These are phyloP conservation scores for Aspergillus sp. DNA, from an alignment of 2,329 filamentous ascomycete genomes.

Conservation along the genomic window DNA sequence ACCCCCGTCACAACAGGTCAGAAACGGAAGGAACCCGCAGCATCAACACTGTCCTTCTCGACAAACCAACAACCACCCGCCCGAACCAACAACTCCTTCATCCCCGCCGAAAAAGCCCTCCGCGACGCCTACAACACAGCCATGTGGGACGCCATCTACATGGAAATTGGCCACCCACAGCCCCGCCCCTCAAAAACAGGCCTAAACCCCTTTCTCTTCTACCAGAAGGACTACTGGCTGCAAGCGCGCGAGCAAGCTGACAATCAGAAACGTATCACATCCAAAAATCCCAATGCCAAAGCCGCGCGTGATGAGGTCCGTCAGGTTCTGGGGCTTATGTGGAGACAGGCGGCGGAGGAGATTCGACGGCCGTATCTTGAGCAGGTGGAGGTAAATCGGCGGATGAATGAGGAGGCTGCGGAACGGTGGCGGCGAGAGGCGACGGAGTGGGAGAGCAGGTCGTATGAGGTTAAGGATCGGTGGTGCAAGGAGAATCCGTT, in stretches of 20 bases:
- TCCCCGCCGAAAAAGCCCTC: conserved; percentile 20
- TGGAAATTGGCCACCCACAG: conserved; percentile 66
- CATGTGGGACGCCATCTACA: conserved; percentile 51
- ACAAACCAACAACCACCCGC: conserved; percentile 4
- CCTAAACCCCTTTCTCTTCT: conserved; percentile 82
- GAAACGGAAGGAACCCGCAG: conserved; percentile 17
- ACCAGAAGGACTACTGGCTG: conserved; percentile 68
- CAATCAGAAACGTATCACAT: conserved; percentile 58
- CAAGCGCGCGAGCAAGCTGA: conserved; percentile 60
- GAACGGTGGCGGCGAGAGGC: conserved; percentile 68
- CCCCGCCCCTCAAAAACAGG: conserved; percentile 64
- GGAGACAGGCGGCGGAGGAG: conserved; percentile 68
- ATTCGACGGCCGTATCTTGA: conserved; percentile 72
- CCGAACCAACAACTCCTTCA: conserved; percentile 10
- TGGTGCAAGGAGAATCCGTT: conserved; percentile 35
- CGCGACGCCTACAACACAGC: conserved; percentile 51
- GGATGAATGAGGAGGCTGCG: conserved; percentile 56
- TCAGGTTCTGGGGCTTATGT: conserved; percentile 79
- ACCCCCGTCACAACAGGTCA: conserved; percentile 15
- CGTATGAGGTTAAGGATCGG: conserved; percentile 32
- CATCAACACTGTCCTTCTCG: conserved; percentile 6
- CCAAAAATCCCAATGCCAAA: conserved; percentile 62
- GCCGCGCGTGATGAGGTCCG: conserved; percentile 67
- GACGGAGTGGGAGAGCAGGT: conserved; percentile 39
- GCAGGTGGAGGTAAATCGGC: conserved; percentile 64